Conservation (phyloP, 2,329 filamentous ascomycete species). For the Diaporthe sp. region DNA sequence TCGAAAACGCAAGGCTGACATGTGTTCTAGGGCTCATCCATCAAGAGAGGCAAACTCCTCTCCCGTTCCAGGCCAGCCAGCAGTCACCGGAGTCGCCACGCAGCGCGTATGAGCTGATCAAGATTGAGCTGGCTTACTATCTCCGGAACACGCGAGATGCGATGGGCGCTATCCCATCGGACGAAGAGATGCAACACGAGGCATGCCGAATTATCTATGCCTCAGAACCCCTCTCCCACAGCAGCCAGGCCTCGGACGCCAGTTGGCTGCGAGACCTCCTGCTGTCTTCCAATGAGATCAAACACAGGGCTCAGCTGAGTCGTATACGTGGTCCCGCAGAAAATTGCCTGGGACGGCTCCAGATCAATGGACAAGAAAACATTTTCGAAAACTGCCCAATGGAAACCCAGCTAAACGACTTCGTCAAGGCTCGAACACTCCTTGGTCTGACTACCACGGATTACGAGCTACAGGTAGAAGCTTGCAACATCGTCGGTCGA, state of each 20-base stretch:
- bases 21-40: slow-evolving; percentile 71
- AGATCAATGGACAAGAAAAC: slow-evolving; percentile 71
- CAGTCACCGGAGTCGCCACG: slow-evolving; percentile 62
- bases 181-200: slow-evolving; percentile 69
- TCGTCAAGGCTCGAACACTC: slow-evolving; percentile 64
- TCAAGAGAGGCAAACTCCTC: slow-evolving; percentile 70
- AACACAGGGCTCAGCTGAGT: slow-evolving; percentile 62
- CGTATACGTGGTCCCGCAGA: slow-evolving; percentile 62
- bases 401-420: slow-evolving; percentile 68
- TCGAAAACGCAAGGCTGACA: background rate
- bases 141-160: slow-evolving; percentile 60
- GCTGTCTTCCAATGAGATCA: slow-evolving; percentile 61
- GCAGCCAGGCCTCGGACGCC: slow-evolving; percentile 53
- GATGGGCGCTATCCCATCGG: slow-evolving; percentile 58
- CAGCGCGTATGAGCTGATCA: slow-evolving; percentile 74
- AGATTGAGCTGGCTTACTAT: slow-evolving; percentile 70
- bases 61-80: slow-evolving; percentile 66
- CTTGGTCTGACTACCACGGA: slow-evolving; percentile 73
- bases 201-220: slow-evolving; percentile 72
- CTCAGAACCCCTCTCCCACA: slow-evolving; percentile 62
- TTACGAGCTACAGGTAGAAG: slow-evolving; percentile 71
- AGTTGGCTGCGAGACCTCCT: slow-evolving; percentile 74
- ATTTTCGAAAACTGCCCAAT: slow-evolving; percentile 71
- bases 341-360: slow-evolving; percentile 62
- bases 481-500: slow-evolving; percentile 70